These are phyloP conservation scores for Hevea brasiliensis DNA, from an alignment of 345 rosid species.

Conservation along the genomic window DNA sequence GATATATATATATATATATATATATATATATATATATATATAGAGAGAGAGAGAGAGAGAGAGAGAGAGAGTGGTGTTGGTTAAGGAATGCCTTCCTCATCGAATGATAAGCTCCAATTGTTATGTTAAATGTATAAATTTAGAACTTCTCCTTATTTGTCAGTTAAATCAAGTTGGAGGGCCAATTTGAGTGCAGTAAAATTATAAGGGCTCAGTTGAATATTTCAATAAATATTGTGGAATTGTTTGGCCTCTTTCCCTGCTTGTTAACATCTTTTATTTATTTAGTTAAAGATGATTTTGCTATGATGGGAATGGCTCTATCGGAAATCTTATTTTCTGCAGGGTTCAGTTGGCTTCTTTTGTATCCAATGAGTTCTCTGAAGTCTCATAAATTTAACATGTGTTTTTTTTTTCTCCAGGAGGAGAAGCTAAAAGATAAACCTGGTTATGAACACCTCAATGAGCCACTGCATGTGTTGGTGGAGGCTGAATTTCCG, in stretches of 20 bases:
- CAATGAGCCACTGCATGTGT: conserved; percentile 75
- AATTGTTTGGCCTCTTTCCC: not conserved
- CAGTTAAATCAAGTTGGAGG: not conserved
- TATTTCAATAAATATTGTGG: not conserved
- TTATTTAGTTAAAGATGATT: not conserved
- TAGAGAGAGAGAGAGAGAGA: too few relatives aligned
- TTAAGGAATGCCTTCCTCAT: not conserved
- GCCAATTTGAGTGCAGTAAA: not conserved
- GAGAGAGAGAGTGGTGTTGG: too few relatives aligned
- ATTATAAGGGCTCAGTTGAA: not conserved
- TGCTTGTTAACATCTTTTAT: not conserved
- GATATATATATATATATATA: too few relatives aligned
- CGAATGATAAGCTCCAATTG: not conserved
- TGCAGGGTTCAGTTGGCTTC: not conserved
- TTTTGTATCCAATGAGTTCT: not conserved
- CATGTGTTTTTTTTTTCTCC: conserved; percentile 4
- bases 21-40: too few relatives aligned
- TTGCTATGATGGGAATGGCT: not conserved
- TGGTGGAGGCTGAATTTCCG: conserved; percentile 91
- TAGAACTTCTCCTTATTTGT: not conserved
- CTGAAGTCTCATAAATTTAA: conserved; percentile 14
- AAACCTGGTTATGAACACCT: conserved; percentile 97
- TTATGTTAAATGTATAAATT: not conserved
- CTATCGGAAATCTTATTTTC: not conserved
- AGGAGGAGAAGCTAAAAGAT: conserved; percentile 95